Conservation (phyloP, 495 filamentous ascomycete genomes). For the Penicillium cosmopolitanum region DNA sequence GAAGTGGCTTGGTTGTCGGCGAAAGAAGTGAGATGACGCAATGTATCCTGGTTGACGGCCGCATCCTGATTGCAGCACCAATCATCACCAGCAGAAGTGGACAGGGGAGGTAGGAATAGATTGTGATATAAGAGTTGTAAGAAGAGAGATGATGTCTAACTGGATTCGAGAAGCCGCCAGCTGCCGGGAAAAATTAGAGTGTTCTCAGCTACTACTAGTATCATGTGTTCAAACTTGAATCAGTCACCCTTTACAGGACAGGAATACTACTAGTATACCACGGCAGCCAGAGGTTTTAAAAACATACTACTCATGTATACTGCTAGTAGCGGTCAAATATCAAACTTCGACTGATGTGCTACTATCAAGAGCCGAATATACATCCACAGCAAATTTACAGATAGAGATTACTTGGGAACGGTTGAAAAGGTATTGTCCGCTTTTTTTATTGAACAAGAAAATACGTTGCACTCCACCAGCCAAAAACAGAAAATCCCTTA, state of each 20-base stretch:
- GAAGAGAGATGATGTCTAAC: neutral
- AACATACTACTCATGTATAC: neutral
- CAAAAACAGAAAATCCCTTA: conserved; percentile 61
- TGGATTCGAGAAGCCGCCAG: neutral
- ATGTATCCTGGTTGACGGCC: conserved; percentile 27
- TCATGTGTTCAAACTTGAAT: neutral
- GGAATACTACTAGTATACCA: too few relatives aligned
- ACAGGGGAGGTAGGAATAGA: neutral
- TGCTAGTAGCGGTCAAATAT: too few relatives aligned
- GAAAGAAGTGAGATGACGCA: conserved; percentile 46
- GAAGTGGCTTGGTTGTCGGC: conserved; percentile 21
- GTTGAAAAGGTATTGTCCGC: conserved; percentile 45
- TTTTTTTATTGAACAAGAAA: conserved; percentile 54
- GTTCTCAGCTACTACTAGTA: neutral
- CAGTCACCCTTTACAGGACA: too few relatives aligned
- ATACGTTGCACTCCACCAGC: conserved; percentile 46
- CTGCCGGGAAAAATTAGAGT: neutral
- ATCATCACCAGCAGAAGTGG: neutral
- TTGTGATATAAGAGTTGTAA: neutral
- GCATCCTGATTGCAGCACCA: conserved; percentile 15
- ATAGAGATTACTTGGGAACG: conserved; percentile 5
- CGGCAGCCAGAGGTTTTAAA: too few relatives aligned
- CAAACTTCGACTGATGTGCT: neutral
- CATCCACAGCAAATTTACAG: too few relatives aligned
- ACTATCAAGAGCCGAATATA: neutral